Percentiles rank a stretch among this genome's conserved stretches.
phyloP scores from a whole-genome alignment of 768 basidiomycete species.

The Nidularia pulvinata region DNA sequence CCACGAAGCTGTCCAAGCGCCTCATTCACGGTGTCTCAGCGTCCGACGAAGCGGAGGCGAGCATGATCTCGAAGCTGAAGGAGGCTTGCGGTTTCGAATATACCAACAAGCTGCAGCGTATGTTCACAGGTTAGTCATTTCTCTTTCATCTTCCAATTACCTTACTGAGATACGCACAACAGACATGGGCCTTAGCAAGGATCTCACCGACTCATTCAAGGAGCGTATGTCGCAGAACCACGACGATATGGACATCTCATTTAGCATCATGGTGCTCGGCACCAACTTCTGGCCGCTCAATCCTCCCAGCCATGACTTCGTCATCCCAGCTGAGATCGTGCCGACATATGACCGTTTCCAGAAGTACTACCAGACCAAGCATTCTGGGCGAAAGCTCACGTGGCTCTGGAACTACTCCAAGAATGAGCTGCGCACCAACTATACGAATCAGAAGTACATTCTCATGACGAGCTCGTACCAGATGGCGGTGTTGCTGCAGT shows the following conservation, averaged over 20 bases:
- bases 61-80: slow-evolving; percentile 99
- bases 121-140: slow-evolving; percentile 86
- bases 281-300: slow-evolving; percentile 97
- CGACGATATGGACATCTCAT: slow-evolving; percentile 89
- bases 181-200: slow-evolving; percentile 96
- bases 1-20: slow-evolving; percentile 93
- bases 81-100: slow-evolving; percentile 99
- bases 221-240: slow-evolving; percentile 91
- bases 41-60: slow-evolving; percentile 96
- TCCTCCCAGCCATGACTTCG: slow-evolving; percentile 84
- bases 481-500: slow-evolving; percentile 95
- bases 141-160: not conserved
- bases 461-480: slow-evolving; percentile 97
- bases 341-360: slow-evolving; percentile 92
- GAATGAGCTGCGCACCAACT: slow-evolving; percentile 95
- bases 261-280: slow-evolving; percentile 93
- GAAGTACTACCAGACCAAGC: slow-evolving; percentile 93
- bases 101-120: slow-evolving; percentile 96
- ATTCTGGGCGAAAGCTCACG: slow-evolving; percentile 93
- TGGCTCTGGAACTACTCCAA: slow-evolving; percentile 99
- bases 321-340: slow-evolving; percentile 86
- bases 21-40: slow-evolving; percentile 92
- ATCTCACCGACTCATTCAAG: slow-evolving; percentile 96
- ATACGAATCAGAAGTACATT: slow-evolving; percentile 95
- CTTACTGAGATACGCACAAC: not conserved